These are phyloP conservation scores for Rhazya stricta DNA, from an alignment of 257 asterid genomes.

Conservation along the genomic window DNA sequence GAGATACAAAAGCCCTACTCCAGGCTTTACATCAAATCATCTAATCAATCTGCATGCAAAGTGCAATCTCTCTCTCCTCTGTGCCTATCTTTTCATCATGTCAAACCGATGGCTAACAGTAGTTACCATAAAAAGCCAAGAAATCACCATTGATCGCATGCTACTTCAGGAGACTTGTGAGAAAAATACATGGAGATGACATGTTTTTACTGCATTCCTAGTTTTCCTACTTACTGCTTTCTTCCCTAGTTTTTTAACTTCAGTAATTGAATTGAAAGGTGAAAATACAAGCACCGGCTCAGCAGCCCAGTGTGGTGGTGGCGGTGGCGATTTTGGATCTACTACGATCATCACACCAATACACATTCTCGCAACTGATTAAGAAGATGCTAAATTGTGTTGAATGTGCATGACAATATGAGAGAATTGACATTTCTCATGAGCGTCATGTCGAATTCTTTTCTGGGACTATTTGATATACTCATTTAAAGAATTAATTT, in stretches of 20 bases:
- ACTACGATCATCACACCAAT: too few species aligned
- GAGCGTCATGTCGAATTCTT: too few species aligned
- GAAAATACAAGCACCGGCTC: not conserved
- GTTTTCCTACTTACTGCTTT: not conserved
- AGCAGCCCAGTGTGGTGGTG: not conserved
- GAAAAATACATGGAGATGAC: not conserved
- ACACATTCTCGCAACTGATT: too few species aligned
- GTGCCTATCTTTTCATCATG: constrained; percentile 15
- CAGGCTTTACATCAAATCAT: constrained; percentile 70
- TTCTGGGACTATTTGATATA: too few species aligned
- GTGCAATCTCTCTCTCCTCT: not conserved
- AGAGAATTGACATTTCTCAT: too few species aligned
- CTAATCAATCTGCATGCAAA: constrained; percentile 33
- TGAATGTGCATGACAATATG: too few species aligned
- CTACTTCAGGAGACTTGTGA: constrained; percentile 17
- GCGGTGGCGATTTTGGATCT: too few species aligned
- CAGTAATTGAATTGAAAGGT: not conserved
- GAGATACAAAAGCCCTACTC: constrained; percentile 15
- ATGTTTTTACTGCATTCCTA: constrained; percentile 1
- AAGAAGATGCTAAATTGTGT: too few species aligned
- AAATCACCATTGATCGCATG: constrained; percentile 25
- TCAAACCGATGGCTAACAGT: constrained; percentile 23
- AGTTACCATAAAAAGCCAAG: constrained; percentile 39
- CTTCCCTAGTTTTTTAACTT: not conserved
- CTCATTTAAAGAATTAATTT: too few species aligned